A percentile compares a stretch with the other conserved stretches of the same genome.
These are phyloP conservation scores for Salicornia ramosissima DNA, from an alignment of 148 eudicot species.

Conservation along the genomic window DNA sequence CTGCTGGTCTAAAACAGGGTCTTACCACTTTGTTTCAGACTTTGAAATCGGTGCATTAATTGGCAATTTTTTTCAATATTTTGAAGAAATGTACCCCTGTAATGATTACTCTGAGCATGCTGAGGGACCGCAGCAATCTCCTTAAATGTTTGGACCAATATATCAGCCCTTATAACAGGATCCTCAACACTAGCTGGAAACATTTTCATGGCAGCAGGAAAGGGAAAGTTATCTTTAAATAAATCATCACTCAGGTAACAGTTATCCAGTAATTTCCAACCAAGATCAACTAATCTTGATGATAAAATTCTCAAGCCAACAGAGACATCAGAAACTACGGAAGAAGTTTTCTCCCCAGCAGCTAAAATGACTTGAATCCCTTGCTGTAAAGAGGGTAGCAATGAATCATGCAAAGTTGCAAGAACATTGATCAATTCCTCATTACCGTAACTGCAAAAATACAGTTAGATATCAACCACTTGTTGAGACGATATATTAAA, in stretches of 20 bases:
- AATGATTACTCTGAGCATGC: constrained; percentile 32
- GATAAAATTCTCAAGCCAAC: constrained; percentile 67
- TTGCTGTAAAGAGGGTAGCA: constrained; percentile 67
- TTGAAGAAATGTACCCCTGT: constrained; percentile 62
- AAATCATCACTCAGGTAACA: constrained; percentile 73
- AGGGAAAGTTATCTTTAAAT: constrained; percentile 43
- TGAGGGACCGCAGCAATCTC: constrained; percentile 63
- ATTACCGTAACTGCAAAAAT: constrained; percentile 56
- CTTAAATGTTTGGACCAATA: constrained; percentile 70
- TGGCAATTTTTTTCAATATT: constrained; percentile 53
- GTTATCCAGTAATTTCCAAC: constrained; percentile 69
- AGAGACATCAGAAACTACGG: constrained; percentile 44
- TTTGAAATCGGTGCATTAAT: constrained; percentile 51
- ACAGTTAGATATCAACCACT: not conserved
- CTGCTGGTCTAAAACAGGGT: constrained; percentile 1
- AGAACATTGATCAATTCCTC: constrained; percentile 67
- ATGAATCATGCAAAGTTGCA: constrained; percentile 70
- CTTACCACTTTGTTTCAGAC: constrained; percentile 57
- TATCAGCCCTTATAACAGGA: constrained; percentile 80
- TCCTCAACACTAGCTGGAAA: constrained; percentile 91
- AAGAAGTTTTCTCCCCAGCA: constrained; percentile 28
- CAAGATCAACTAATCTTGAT: constrained; percentile 61
- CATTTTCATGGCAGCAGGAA: constrained; percentile 66
- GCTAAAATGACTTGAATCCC: constrained; percentile 63
- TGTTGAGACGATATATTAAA: not conserved